phyloP scores from a whole-genome alignment of 257 asterid species.

The Primulina eburnea region DNA sequence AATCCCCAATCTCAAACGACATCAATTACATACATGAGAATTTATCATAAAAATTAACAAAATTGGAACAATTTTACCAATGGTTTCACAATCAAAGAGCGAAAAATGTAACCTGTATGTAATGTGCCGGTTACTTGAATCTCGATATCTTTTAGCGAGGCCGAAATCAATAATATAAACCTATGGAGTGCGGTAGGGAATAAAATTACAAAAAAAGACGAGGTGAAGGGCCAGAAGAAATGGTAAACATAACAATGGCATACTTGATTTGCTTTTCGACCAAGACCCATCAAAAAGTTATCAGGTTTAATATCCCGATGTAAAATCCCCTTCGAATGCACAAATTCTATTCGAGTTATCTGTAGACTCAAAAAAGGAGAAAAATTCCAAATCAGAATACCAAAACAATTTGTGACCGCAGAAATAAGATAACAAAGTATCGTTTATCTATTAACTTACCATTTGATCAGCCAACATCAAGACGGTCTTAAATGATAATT shows the following conservation, averaged over 20 bases:
- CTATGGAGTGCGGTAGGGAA: constrained; percentile 34
- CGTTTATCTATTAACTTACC: constrained; percentile 45
- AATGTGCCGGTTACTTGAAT: constrained; percentile 76
- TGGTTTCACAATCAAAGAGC: background rate
- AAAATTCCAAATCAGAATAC: constrained; percentile 13
- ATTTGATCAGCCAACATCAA: constrained; percentile 94
- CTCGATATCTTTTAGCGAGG: constrained; percentile 90
- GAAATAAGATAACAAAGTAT: constrained; percentile 3
- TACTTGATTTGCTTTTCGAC: constrained; percentile 97
- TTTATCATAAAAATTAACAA: background rate
- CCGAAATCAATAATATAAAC: constrained; percentile 94
- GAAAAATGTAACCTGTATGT: constrained; percentile 64
- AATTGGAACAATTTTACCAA: background rate
- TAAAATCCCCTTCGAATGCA: constrained; percentile 88
- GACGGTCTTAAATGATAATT: constrained; percentile 83
- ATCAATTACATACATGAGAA: constrained; percentile 20
- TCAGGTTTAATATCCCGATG: constrained; percentile 97
- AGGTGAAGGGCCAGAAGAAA: constrained; percentile 6
- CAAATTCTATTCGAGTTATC: constrained; percentile 84
- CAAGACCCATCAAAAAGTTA: constrained; percentile 98
- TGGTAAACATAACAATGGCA: constrained; percentile 17
- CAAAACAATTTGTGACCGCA: constrained; percentile 17
- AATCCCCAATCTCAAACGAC: constrained; percentile 13
- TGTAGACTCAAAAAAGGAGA: constrained; percentile 29
- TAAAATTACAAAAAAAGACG: constrained; percentile 13